Evolutionary conservation across 495 filamentous ascomycete species (phyloP), one percentile per base, ranked within the genome.

Genomic region (Bombardia bombarda): DNA sequence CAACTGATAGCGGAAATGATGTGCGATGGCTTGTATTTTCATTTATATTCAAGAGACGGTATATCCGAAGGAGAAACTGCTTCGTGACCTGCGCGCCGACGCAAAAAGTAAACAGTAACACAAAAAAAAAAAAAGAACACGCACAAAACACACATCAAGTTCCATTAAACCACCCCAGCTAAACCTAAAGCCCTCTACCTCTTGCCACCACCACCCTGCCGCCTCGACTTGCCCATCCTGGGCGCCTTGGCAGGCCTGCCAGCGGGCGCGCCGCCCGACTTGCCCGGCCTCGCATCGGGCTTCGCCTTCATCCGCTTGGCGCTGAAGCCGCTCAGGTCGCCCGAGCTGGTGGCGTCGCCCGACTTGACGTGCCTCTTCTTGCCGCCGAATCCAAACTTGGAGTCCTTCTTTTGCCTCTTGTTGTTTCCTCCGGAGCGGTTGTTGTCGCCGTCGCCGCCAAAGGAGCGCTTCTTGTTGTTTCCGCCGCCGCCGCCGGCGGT

Each of bases 291-390:
- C 24, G 51, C 34, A 6, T n/a, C 22, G 28, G 26, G 22, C 25
- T 14, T 32, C 26, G 20, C 24, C 72, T 94, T 95, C 84, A 94
- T 93, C 73, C 82, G 83, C 75, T 80, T 87, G 17, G 61, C 70
- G 33, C 78, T 88, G 69, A 90, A 96, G 5, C 73, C 75, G 47
- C 77, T 77, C 57, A 93, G 53, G 66, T 97, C 93, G 42, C 74
- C 80, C 37, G 76, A 86, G 41, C 81, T 87, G 23, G 68, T 58
- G 32, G 88, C 87, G 66, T 95, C 90, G 41, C 84, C 84, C 46
- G 87, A 93, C 77, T 98, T 98, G 30, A 73, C 60, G 61, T 83
- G 76, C 38, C 82, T 72, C 77, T 96, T 97, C 78, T 93, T 95
- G 45, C 92, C 92, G 43, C 92, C 92, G 62, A 86, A 92, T 19